Evolutionary conservation across 2,329 filamentous ascomycete genomes (phyloP).

Genomic region (Diaporthe vexans): DNA sequence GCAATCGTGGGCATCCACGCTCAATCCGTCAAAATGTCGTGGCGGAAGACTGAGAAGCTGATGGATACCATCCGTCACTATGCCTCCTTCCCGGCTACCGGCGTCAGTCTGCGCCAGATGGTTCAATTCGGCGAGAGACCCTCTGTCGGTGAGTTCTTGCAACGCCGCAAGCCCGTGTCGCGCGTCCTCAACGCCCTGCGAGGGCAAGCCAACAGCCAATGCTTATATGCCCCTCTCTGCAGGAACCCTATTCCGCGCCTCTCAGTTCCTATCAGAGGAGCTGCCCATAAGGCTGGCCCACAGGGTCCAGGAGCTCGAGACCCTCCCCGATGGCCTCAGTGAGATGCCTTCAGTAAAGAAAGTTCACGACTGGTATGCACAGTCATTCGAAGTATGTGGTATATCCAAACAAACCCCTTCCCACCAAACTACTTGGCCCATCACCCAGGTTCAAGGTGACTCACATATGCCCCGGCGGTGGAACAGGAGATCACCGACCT

Average conservation of each 20-base stretch:
- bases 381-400: conserved; percentile 97
- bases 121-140: conserved; percentile 97
- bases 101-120: conserved; percentile 97
- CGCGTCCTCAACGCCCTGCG: neutral
- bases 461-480: conserved; percentile 44
- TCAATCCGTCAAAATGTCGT: conserved; percentile 78
- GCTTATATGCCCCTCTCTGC: conserved; percentile 38
- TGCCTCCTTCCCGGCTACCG: conserved; percentile 95
- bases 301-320: conserved; percentile 92
- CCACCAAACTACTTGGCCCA: neutral
- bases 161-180: conserved; percentile 29
- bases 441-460: conserved; percentile 40
- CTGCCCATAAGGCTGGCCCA: conserved; percentile 96
- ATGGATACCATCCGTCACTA: conserved; percentile 99
- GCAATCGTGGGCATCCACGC: conserved; percentile 43
- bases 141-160: conserved; percentile 77
- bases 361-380: conserved; percentile 98
- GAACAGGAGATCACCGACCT: conserved; percentile 90
- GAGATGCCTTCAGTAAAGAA: conserved; percentile 97
- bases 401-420: conserved; percentile 51
- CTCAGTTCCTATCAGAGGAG: conserved; percentile 98
- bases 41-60: conserved; percentile 90
- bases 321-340: conserved; percentile 93
- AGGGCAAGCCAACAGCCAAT: conserved; percentile 31
- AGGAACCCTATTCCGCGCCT: conserved; percentile 97